Evolutionary conservation across 176 grass and related monocot species (phyloP), one percentile per base, ranked within the genome.

Genomic region (Ananas comosus): DNA sequence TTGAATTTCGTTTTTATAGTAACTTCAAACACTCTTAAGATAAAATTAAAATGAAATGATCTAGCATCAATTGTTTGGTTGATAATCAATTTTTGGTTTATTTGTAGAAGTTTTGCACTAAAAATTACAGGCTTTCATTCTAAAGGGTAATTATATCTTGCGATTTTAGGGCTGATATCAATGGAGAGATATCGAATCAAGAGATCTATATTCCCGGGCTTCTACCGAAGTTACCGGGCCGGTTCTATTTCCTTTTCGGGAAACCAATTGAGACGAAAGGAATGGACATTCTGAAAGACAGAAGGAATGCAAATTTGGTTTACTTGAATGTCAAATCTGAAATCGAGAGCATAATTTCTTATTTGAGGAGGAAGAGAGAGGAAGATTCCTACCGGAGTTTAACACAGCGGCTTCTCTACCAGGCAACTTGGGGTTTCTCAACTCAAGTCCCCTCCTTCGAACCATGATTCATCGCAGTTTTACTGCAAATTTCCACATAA

Each of bases 381-480:
- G 84, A 91, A 70, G 94, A 93, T 56, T 85, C 87, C 61, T 93
- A 99, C 69, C 87, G 94, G 80, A 93, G 85, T 66, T 80, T 93
- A 69, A 21, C 73, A 0, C 84, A 78, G 70, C 80, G 94, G 56
- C 54, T 80, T 17, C 5, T 88, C 17, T 91, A 90, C 80, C 84
- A 86, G 72, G 89, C 89, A 75, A 83, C 87, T 12, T 88, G 78
- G 77, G 89, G 87, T 61, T 9, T 51, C 54, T 88, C 78, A 73
- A 72, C 81, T 64, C 53, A 86, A 68, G 70, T 99, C 54, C 94
- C 94, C 11, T 90, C 84, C 33, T 99, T 99, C 75, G 75, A 99
- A 68, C 86, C 82, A 81, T 99, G 76, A 96, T 85, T 19, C 71
- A 64, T 50, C 24, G 33, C 2, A 49, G n/a, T 59, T 59, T 59